Base-by-base conservation (phyloP, 306 rosid species). In the Quercus engelmannii region DNA sequence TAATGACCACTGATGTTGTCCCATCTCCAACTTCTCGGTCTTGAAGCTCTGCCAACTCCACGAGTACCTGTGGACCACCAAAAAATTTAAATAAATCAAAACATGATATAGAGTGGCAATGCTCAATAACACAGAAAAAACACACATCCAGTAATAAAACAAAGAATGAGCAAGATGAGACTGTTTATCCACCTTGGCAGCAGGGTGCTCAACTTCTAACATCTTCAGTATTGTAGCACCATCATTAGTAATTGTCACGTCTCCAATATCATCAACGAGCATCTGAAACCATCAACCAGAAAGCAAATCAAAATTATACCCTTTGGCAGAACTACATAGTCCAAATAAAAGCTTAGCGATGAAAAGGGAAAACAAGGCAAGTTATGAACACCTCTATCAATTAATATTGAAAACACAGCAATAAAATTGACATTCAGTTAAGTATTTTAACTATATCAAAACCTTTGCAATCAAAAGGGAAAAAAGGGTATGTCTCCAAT, bases 21-120 rank as follows among this genome's bases (percentile, higher is more conserved):
- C 99, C 99, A 68, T 96, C 99, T 74, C 99, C 99, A 20, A 96
- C 99, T 86, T 96, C 99, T 71, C 92, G 81, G 62, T 96, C 99
- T 64, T 96, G 99, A 76, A 96, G 96, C 83, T 91, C 98, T 12
- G 99, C 99, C 80, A 96, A 79, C 80, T 96, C 99, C 67, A 96
- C 99, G 71, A 96, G 92, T 43, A 96, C 96, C 98, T 94, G 67
- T n/a, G 70, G 71, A 79, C 17, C 5, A 5, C 69, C 80, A 25
- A 62, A 49, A 49, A 10, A 12, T 49, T 49, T 3, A 17, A 55
- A 71, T 35, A 61, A 28, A 41, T 25, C 38, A 1, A 56, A 25
- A 33, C 23, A 26, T 5, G 41, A 28, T 52, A 52, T 6, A 55
- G 9, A 56, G 35, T 26, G 20, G 64, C 65, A 31, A 79, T 14